Evolutionary conservation across 2,329 filamentous ascomycete species (phyloP).

Genomic region (Pseudonectria foliicola): DNA sequence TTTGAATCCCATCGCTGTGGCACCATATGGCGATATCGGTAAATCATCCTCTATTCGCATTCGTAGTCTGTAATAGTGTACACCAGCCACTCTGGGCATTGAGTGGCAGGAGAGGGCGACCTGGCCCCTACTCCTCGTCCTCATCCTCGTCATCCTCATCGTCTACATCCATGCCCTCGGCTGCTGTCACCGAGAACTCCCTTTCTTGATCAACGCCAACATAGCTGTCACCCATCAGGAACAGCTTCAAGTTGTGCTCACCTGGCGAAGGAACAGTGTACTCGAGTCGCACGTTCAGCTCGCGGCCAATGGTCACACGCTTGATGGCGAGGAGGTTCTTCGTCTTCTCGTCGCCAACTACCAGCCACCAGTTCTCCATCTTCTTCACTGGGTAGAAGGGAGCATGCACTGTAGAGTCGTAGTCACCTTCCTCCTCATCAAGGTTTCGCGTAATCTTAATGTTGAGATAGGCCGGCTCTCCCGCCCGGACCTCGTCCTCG

Average conservation of each 20-base stretch:
- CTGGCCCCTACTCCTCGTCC: conserved; percentile 21
- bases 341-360: conserved; percentile 86
- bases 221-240: conserved; percentile 96
- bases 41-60: conserved; percentile 21
- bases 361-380: conserved; percentile 97
- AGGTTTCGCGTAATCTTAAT: conserved; percentile 81
- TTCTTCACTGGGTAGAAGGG: conserved; percentile 91
- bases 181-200: conserved; percentile 74
- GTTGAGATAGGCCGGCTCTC: conserved; percentile 73
- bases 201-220: conserved; percentile 95
- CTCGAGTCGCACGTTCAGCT: conserved; percentile 74
- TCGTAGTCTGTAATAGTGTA: conserved; percentile 26
- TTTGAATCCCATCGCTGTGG: conserved; percentile 8
- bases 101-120: conserved; percentile 9
- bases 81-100: conserved; percentile 19
- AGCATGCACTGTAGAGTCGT: conserved; percentile 81
- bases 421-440: conserved; percentile 57
- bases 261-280: conserved; percentile 81
- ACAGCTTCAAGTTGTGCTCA: conserved; percentile 81
- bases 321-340: conserved; percentile 90
- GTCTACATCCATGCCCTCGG: conserved; percentile 92
- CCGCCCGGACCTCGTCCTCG: conserved; percentile 69
- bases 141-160: conserved; percentile 74
- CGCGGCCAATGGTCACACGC: conserved; percentile 76
- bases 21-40: conserved; percentile 13